Percentiles rank a stretch among this genome's conserved stretches.
Evolutionary conservation across 2,329 filamentous ascomycete genomes (phyloP).

Genomic region (Fusarium sp.): DNA sequence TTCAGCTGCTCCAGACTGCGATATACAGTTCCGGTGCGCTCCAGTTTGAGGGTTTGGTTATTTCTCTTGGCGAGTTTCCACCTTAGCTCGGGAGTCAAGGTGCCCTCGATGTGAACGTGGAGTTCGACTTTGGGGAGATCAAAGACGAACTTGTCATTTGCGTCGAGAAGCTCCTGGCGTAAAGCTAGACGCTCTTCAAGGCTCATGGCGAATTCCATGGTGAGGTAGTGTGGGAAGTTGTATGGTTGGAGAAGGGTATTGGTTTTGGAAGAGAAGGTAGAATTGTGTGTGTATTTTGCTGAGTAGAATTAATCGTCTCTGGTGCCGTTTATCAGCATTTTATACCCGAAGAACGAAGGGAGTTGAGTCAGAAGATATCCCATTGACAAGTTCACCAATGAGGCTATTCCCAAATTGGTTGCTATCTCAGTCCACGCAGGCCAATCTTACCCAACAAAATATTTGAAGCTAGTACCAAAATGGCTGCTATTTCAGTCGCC

Average conservation of each 20-base stretch:
- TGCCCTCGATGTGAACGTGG: constrained; percentile 77
- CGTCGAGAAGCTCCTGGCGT: constrained; percentile 11
- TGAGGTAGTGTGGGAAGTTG: rapidly evolving
- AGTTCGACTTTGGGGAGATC: constrained; percentile 35
- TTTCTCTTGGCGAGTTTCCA: constrained; percentile 77
- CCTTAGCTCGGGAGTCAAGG: constrained; percentile 74
- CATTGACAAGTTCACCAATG: not conserved
- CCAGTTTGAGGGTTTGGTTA: constrained; percentile 59
- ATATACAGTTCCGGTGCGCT: constrained; percentile 22
- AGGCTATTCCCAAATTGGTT: constrained; percentile 3
- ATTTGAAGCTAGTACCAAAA: not conserved
- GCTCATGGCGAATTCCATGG: constrained; percentile 23
- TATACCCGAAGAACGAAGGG: not conserved
- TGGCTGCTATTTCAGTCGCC: constrained; percentile 20
- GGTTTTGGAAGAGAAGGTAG: too few relatives aligned
- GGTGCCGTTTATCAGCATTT: not conserved
- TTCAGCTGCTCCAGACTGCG: constrained; percentile 22
- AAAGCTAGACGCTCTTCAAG: constrained; percentile 24
- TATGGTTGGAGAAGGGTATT: too few relatives aligned
- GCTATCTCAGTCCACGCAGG: constrained; percentile 5
- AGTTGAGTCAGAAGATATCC: not conserved
- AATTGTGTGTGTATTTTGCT: too few relatives aligned
- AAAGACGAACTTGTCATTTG: constrained; percentile 22
- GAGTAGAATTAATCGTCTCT: too few relatives aligned
- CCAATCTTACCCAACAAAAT: not conserved